These are phyloP conservation scores for Mucor lusitanicus DNA, from an alignment of 371 early-diverging fungal genomes.

Conservation along the genomic window DNA sequence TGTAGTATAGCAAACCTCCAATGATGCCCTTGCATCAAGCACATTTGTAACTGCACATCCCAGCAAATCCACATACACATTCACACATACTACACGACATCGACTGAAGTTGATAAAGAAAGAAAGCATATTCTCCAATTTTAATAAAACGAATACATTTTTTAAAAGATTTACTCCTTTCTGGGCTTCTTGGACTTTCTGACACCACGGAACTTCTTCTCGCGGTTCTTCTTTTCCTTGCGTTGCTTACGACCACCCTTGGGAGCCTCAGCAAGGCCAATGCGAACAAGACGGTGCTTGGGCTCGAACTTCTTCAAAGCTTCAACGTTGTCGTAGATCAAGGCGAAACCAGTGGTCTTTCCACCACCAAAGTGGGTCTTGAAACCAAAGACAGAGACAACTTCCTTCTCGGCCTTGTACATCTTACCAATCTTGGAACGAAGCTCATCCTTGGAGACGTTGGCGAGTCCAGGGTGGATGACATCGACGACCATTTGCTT, in stretches of 20 bases:
- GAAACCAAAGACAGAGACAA: slow-evolving; percentile 95
- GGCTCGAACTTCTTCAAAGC: slow-evolving; percentile 98
- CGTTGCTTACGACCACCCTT: slow-evolving; percentile 96
- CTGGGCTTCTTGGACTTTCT: slow-evolving; percentile 83
- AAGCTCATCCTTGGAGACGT: slow-evolving; percentile 90
- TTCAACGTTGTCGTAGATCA: slow-evolving; percentile 96
- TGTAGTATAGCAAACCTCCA: background rate
- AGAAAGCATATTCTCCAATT: background rate
- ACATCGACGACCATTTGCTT: slow-evolving; percentile 98
- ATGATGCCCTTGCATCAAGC: background rate
- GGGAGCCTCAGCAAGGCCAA: slow-evolving; percentile 76
- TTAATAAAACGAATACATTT: background rate
- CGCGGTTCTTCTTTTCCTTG: slow-evolving; percentile 99
- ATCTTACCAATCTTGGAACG: slow-evolving; percentile 95
- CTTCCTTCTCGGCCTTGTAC: slow-evolving; percentile 94
- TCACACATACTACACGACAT: background rate
- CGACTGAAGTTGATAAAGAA: background rate
- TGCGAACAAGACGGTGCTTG: slow-evolving; percentile 92
- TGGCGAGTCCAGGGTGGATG: slow-evolving; percentile 93
- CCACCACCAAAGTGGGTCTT: slow-evolving; percentile 98
- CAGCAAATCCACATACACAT: background rate
- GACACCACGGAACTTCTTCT: slow-evolving; percentile 98
- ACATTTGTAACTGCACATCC: background rate
- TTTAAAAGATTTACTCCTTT: slow-evolving; percentile 17
- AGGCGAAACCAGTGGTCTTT: slow-evolving; percentile 96